Conservation (phyloP, 352 stramenopile genomes). For the Phytophthora pistaciae region DNA sequence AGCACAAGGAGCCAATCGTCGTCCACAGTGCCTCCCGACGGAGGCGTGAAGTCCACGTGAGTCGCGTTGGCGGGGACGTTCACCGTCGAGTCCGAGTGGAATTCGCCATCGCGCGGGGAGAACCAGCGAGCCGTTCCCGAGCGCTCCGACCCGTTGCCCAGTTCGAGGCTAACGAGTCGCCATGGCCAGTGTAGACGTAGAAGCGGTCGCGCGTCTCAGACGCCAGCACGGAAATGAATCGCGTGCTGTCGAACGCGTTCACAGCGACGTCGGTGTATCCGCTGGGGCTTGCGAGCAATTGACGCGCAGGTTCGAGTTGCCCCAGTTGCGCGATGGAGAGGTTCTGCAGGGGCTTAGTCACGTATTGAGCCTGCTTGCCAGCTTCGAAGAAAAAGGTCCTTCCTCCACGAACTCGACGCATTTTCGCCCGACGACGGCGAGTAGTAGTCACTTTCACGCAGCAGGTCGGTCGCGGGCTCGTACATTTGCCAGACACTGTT, state of each 20-base stretch:
- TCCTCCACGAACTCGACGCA: slow-evolving; percentile 25
- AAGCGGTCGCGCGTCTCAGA: slow-evolving; percentile 16
- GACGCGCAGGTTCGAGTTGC: slow-evolving; percentile 21
- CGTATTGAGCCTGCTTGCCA: slow-evolving; percentile 16
- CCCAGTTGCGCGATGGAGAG: slow-evolving; percentile 8
- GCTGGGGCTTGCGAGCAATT: slow-evolving; percentile 14
- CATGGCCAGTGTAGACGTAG: slow-evolving; percentile 23
- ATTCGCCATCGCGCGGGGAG: slow-evolving; percentile 18
- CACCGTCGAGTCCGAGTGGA: slow-evolving; percentile 8
- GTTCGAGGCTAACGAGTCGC: slow-evolving; percentile 18
- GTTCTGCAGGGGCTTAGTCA: slow-evolving; percentile 23
- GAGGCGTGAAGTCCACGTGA: slow-evolving; percentile 21
- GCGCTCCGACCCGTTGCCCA: slow-evolving; percentile 7
- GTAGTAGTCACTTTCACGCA: slow-evolving; percentile 26
- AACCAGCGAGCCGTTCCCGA: slow-evolving; percentile 12
- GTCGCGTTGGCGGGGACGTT: slow-evolving; percentile 6
- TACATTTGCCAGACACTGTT: slow-evolving; percentile 40
- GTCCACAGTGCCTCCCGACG: slow-evolving; percentile 19
- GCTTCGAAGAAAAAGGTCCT: slow-evolving; percentile 27
- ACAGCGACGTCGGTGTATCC: slow-evolving; percentile 10
- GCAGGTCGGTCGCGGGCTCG: slow-evolving; percentile 18
- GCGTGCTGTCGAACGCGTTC: slow-evolving; percentile 20
- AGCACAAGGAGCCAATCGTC: slow-evolving; percentile 14
- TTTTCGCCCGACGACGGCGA: slow-evolving; percentile 20
- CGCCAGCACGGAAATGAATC: slow-evolving; percentile 30